Percentiles rank a stretch among this genome's conserved stretches.
phyloP scores from a whole-genome alignment of 345 rosid species.

The Clarkia xantiana region DNA sequence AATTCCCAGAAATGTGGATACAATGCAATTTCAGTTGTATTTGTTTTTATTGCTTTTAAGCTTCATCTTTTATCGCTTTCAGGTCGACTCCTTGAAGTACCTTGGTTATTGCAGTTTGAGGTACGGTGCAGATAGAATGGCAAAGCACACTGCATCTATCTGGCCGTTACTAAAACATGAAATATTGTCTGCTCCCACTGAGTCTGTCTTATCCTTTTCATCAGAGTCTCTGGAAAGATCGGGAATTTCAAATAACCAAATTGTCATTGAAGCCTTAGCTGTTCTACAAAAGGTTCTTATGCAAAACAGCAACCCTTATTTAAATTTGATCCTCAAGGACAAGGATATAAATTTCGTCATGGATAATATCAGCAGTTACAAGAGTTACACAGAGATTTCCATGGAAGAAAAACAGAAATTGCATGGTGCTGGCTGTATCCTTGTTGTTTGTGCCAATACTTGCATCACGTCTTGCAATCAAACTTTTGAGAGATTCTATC shows the following conservation, averaged over 20 bases:
- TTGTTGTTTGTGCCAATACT: conserved; percentile 53
- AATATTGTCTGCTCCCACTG: conserved; percentile 35
- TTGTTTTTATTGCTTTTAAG: not conserved
- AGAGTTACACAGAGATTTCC: conserved; percentile 30
- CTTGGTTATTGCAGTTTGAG: conserved; percentile 40
- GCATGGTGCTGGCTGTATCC: conserved; percentile 43
- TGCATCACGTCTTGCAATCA: conserved; percentile 46
- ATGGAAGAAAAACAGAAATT: conserved; percentile 41
- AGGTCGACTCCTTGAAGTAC: conserved; percentile 89
- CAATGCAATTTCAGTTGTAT: too few species aligned
- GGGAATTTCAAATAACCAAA: conserved; percentile 28
- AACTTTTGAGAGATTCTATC: conserved; percentile 40
- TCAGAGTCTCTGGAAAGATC: conserved; percentile 31
- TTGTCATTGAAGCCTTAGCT: conserved; percentile 44
- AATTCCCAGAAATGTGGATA: not conserved
- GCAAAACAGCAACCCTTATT: conserved; percentile 35
- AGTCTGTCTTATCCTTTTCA: conserved; percentile 21
- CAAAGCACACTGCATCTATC: conserved; percentile 42
- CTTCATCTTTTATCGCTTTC: conserved; percentile 3
- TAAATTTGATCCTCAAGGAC: conserved; percentile 42
- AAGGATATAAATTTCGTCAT: conserved; percentile 37
- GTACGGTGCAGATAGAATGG: conserved; percentile 57
- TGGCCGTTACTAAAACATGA: conserved; percentile 63
- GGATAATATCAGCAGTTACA: conserved; percentile 29
- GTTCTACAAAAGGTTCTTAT: conserved; percentile 41